Evolutionary conservation across 352 stramenopile species (phyloP).

Genomic region (Pythium sp.): DNA sequence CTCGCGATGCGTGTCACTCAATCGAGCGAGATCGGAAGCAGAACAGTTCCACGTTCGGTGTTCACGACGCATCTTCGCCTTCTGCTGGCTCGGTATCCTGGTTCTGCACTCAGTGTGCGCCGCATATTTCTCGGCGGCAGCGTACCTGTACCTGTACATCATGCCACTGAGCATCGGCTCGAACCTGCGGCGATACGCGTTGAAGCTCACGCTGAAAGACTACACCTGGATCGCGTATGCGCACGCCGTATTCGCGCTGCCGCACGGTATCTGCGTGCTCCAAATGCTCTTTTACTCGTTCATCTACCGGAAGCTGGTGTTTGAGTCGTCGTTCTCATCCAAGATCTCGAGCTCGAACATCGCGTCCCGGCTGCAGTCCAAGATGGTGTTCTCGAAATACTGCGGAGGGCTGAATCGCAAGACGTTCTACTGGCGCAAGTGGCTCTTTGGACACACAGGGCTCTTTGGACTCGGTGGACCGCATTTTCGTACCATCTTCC

Average conservation of each 20-base stretch:
- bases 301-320: slow-evolving; percentile 11
- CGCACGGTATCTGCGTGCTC: slow-evolving; percentile 16
- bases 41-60: slow-evolving; percentile 17
- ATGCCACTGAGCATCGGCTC: slow-evolving; percentile 17
- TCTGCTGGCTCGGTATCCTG: slow-evolving; percentile 16
- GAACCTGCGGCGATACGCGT: slow-evolving; percentile 18
- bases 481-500: slow-evolving; percentile 24
- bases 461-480: slow-evolving; percentile 24
- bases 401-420: neutral
- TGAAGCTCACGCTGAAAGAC: slow-evolving; percentile 3
- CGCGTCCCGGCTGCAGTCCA: neutral
- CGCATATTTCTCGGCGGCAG: slow-evolving; percentile 12
- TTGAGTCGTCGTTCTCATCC: slow-evolving; percentile 5
- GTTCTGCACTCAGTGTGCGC: slow-evolving; percentile 11
- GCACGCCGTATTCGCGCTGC: slow-evolving; percentile 9
- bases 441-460: slow-evolving; percentile 17
- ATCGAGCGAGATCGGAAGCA: neutral
- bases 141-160: slow-evolving; percentile 23
- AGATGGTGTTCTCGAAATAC: slow-evolving; percentile 1
- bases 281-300: slow-evolving; percentile 17
- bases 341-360: slow-evolving; percentile 10
- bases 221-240: slow-evolving; percentile 17
- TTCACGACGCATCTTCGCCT: slow-evolving; percentile 10
- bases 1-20: neutral
- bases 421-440: slow-evolving; percentile 20